Evolutionary conservation across 2,329 filamentous ascomycete species (phyloP).

Genomic region (Hirsutella minnesotensis): DNA sequence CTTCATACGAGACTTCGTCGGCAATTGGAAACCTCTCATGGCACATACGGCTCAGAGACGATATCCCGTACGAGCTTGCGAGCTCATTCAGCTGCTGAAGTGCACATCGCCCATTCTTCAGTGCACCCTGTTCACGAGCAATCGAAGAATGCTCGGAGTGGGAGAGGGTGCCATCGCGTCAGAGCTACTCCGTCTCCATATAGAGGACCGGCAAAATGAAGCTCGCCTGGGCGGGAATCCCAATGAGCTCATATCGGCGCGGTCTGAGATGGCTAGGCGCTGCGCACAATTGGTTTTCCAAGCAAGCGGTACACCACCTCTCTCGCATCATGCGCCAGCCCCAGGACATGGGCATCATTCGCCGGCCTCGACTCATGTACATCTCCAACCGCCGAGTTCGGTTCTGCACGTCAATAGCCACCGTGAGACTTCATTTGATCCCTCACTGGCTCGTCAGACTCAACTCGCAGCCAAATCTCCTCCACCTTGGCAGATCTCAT

Average conservation of each 20-base stretch:
- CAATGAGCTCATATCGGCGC: background rate
- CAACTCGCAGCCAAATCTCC: too few species aligned
- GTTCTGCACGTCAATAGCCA: too few species aligned
- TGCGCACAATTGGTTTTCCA: background rate
- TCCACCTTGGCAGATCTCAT: too few species aligned
- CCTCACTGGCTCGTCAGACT: too few species aligned
- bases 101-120: conserved; percentile 15
- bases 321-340: background rate
- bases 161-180: conserved; percentile 7
- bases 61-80: conserved; percentile 16
- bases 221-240: background rate
- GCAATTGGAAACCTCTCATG: conserved; percentile 10
- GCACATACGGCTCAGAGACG: conserved; percentile 6
- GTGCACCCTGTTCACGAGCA: conserved; percentile 17
- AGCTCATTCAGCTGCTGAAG: conserved; percentile 10
- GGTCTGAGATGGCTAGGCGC: background rate
- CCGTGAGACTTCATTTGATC: too few species aligned
- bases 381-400: too few species aligned
- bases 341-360: too few species aligned
- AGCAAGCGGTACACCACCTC: background rate
- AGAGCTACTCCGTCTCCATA: conserved; percentile 12
- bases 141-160: conserved; percentile 14
- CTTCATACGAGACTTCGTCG: conserved; percentile 13
- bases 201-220: conserved; percentile 13
- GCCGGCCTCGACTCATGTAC: too few species aligned